A percentile compares a stretch with the other conserved stretches of the same genome.
These are phyloP conservation scores for Kitagawia praeruptora DNA, from an alignment of 129 eudicot genomes.

Conservation along the genomic window DNA sequence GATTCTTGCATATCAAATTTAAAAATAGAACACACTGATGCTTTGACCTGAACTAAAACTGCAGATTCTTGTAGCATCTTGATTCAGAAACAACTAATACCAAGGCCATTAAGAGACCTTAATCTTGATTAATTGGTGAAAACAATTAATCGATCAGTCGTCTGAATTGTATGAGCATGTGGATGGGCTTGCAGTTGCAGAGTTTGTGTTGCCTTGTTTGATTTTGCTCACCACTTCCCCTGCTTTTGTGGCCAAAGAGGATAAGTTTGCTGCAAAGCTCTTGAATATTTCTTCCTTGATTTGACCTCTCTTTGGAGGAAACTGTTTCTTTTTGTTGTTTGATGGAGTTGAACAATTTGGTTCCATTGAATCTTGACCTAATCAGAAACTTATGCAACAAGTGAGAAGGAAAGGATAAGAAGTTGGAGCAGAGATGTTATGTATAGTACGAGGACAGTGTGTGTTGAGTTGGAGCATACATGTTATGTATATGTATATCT, in stretches of 20 bases:
- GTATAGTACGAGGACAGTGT: too few species aligned
- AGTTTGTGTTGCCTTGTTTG: conserved; percentile 11
- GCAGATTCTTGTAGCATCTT: background rate
- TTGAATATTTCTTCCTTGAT: conserved; percentile 19
- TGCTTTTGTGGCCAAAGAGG: conserved; percentile 19
- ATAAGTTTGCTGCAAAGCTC: conserved; percentile 6
- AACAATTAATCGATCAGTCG: background rate
- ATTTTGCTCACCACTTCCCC: conserved; percentile 18
- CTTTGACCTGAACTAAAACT: background rate
- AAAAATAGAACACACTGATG: background rate
- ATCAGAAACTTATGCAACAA: background rate
- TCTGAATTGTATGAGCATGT: conserved; percentile 2
- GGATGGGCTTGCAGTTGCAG: background rate
- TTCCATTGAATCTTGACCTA: conserved; percentile 8
- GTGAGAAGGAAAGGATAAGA: background rate
- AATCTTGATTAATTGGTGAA: background rate
- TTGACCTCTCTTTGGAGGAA: conserved; percentile 27
- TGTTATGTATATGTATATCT: too few species aligned
- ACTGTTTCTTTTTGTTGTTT: background rate
- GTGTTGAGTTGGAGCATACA: too few species aligned
- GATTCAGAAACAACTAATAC: background rate
- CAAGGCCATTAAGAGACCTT: background rate
- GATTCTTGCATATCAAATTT: background rate
- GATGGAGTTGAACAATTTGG: conserved; percentile 3
- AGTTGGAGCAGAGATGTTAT: background rate